phyloP scores from a whole-genome alignment of 75 land plant species.

The Ceratopteris richardii region DNA sequence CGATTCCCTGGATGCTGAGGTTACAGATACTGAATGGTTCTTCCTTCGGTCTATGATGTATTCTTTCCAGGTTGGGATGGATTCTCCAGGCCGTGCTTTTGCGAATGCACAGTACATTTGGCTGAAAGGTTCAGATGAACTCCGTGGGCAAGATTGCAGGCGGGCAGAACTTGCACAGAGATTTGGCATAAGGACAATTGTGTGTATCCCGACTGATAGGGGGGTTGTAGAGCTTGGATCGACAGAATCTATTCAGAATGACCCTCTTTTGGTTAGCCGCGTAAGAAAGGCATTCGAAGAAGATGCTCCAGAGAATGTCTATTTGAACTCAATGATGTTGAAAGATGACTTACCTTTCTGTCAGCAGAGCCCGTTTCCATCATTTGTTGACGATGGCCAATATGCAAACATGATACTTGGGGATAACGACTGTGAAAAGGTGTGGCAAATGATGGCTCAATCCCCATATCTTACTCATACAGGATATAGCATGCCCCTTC shows the following conservation, averaged over 20 bases:
- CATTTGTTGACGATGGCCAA: no score
- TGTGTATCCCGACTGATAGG: conserved; percentile 53
- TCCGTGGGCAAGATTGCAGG: conserved; percentile 14
- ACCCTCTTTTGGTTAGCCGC: neutral
- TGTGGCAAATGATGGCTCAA: no score
- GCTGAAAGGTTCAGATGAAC: conserved; percentile 32
- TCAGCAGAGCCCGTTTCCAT: no score
- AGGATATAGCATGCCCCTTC: no score
- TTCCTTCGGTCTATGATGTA: conserved; percentile 82
- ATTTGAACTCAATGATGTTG: no score
- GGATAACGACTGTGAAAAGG: no score
- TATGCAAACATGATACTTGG: no score
- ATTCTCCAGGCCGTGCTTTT: conserved; percentile 56
- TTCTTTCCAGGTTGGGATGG: conserved; percentile 55
- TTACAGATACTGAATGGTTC: conserved; percentile 82
- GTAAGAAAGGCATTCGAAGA: no score
- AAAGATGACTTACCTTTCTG: no score
- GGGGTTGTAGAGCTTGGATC: conserved; percentile 94
- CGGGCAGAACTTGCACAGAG: conserved; percentile 51
- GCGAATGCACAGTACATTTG: conserved; percentile 47
- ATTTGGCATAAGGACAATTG: conserved; percentile 53
- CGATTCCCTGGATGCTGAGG: conserved; percentile 39
- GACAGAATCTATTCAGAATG: conserved; percentile 35
- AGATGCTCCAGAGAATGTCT: no score
- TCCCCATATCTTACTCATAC: no score